These are phyloP conservation scores for Teratosphaeria nubilosa DNA, from an alignment of 2,329 filamentous ascomycete genomes.

Conservation along the genomic window DNA sequence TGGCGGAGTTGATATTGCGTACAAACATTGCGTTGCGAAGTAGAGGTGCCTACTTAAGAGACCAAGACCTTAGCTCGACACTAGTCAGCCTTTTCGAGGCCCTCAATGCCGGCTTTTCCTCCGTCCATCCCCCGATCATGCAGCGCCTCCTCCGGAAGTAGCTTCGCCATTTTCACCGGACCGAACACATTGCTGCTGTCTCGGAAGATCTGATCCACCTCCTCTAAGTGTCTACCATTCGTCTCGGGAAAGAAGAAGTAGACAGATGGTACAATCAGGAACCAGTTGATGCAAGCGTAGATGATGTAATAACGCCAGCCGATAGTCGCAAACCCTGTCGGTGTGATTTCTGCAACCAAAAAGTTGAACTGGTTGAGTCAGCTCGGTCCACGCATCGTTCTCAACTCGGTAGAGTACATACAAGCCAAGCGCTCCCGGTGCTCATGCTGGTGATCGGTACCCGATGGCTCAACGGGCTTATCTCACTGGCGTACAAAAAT, in stretches of 20 bases:
- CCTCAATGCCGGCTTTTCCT: too few relatives aligned
- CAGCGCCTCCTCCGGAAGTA: too few relatives aligned
- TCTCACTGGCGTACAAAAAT: constrained; percentile 14
- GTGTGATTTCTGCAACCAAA: constrained; percentile 29
- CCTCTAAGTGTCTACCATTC: constrained; percentile 7
- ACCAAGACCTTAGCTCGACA: too few relatives aligned
- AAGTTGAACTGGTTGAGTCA: constrained; percentile 5
- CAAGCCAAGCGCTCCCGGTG: constrained; percentile 44
- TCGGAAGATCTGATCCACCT: constrained; percentile 29
- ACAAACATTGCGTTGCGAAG: too few relatives aligned
- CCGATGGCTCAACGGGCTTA: constrained; percentile 13
- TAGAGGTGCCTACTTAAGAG: too few relatives aligned
- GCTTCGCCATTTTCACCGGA: constrained; percentile 1
- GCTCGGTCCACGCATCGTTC: not conserved
- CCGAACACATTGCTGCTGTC: constrained; percentile 27
- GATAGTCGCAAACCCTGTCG: constrained; percentile 46
- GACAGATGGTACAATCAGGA: constrained; percentile 13
- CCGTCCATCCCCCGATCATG: too few relatives aligned
- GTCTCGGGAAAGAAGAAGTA: constrained; percentile 37
- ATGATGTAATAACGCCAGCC: constrained; percentile 51
- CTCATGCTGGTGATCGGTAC: constrained; percentile 18
- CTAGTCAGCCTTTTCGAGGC: too few relatives aligned
- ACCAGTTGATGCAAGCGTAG: constrained; percentile 36
- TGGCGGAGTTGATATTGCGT: too few relatives aligned
- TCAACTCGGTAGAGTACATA: too few relatives aligned